phyloP scores from a whole-genome alignment of 2,329 filamentous ascomycete species.

The Plectosphaerella cucumerina region DNA sequence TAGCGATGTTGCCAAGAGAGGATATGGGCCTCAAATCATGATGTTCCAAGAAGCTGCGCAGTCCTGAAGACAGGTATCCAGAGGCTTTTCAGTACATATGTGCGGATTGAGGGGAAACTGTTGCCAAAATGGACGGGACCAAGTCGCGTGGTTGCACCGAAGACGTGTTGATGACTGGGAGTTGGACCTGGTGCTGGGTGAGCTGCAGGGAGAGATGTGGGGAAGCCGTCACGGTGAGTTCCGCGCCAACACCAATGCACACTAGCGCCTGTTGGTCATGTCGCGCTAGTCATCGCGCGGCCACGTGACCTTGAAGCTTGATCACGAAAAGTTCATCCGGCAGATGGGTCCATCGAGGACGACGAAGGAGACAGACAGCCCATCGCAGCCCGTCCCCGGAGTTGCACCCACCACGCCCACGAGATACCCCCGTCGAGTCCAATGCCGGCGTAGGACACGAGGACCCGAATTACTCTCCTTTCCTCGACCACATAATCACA shows the following conservation, averaged over 20 bases:
- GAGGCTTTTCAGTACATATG: no score
- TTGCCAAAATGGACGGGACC: no score
- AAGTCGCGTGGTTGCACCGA: no score
- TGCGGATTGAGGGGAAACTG: no score
- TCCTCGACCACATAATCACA: not conserved
- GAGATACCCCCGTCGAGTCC: not conserved
- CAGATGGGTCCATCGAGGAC: not conserved
- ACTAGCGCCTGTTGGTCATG: not conserved
- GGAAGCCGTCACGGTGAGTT: not conserved
- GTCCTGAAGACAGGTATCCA: no score
- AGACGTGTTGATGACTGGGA: not conserved
- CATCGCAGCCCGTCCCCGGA: not conserved
- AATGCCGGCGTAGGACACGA: not conserved
- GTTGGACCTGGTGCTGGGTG: not conserved
- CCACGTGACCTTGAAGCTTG: conserved; percentile 2
- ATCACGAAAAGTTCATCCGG: conserved; percentile 1
- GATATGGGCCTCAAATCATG: not conserved
- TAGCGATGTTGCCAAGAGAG: no score
- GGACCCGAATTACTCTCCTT: not conserved
- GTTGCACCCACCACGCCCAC: not conserved
- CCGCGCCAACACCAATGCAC: not conserved
- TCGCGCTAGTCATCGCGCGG: conserved; percentile 4
- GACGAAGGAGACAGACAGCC: not conserved
- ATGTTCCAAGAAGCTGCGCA: not conserved
- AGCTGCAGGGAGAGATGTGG: not conserved